Conservation (phyloP, 176 grass and related monocot species). For the Aegilops bicornis region DNA sequence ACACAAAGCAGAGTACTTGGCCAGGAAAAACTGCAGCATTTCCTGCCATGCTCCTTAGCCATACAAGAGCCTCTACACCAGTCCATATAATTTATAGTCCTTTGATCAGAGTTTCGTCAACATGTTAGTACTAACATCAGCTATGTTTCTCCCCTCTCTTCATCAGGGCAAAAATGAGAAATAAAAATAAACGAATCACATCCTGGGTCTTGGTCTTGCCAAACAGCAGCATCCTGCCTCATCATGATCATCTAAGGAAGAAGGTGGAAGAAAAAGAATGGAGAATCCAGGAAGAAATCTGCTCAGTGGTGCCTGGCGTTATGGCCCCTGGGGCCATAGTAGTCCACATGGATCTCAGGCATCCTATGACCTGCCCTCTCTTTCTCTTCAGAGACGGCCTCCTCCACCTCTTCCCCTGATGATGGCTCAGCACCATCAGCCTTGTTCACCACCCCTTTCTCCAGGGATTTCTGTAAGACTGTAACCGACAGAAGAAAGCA, state of each 20-base stretch:
- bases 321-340: constrained; percentile 69
- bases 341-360: constrained; percentile 73
- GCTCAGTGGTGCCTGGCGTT: constrained; percentile 57
- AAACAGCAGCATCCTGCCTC: neutral
- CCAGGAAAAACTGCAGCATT: constrained; percentile 31
- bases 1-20: constrained; percentile 1
- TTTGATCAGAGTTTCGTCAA: constrained; percentile 10
- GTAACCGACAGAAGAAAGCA: no score
- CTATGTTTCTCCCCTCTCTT: constrained; percentile 20
- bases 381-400: no score
- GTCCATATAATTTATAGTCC: neutral
- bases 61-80: neutral
- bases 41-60: constrained; percentile 12
- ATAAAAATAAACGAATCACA: constrained; percentile 45
- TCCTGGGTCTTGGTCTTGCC: neutral
- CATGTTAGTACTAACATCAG: constrained; percentile 43
- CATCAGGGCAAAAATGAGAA: neutral
- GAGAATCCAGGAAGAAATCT: neutral
- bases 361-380: constrained; percentile 7
- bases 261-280: neutral
- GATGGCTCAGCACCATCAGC: no score
- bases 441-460: neutral
- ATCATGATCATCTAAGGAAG: constrained; percentile 10
- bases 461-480: neutral
- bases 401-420: no score